Evolutionary conservation across 2,329 filamentous ascomycete species (phyloP).

Genomic region (Pyrenochaeta sp.): DNA sequence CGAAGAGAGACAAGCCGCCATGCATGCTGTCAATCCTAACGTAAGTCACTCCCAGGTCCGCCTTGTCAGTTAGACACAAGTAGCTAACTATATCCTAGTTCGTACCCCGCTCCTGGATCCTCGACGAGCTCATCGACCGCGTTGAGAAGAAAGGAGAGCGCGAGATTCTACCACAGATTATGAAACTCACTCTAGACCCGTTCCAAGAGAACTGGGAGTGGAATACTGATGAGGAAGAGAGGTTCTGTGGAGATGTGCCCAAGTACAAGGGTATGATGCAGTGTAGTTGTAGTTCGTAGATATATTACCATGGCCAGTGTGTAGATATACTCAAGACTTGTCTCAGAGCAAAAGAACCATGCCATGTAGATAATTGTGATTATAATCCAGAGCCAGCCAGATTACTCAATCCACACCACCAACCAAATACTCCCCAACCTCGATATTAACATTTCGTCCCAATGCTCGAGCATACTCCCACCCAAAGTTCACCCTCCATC

Average conservation of each 20-base stretch:
- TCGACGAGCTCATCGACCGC: slow-evolving; percentile 90
- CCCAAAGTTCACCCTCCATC: slow-evolving; percentile 80
- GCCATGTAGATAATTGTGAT: no score
- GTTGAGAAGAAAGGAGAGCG: slow-evolving; percentile 87
- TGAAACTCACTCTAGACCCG: slow-evolving; percentile 84
- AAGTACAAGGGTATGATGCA: slow-evolving; percentile 81
- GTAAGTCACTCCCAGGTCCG: slow-evolving; percentile 42
- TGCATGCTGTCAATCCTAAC: slow-evolving; percentile 90
- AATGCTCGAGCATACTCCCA: slow-evolving; percentile 79
- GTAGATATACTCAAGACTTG: not conserved
- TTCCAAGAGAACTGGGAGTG: slow-evolving; percentile 81
- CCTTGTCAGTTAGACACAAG: no score
- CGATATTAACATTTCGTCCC: slow-evolving; percentile 77
- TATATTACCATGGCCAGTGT: not conserved
- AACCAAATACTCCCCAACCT: slow-evolving; percentile 72
- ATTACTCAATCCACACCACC: slow-evolving; percentile 43
- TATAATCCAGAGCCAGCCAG: no score
- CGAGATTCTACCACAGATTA: slow-evolving; percentile 77
- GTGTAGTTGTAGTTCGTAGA: slow-evolving; percentile 87
- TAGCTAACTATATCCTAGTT: slow-evolving; percentile 62
- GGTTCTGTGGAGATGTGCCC: slow-evolving; percentile 88
- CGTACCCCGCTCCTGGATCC: slow-evolving; percentile 86
- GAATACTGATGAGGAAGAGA: slow-evolving; percentile 76
- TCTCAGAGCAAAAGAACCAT: no score
- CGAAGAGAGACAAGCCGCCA: slow-evolving; percentile 70